Conservation (phyloP, 129 eudicot species). For the Artemisia argyi region DNA sequence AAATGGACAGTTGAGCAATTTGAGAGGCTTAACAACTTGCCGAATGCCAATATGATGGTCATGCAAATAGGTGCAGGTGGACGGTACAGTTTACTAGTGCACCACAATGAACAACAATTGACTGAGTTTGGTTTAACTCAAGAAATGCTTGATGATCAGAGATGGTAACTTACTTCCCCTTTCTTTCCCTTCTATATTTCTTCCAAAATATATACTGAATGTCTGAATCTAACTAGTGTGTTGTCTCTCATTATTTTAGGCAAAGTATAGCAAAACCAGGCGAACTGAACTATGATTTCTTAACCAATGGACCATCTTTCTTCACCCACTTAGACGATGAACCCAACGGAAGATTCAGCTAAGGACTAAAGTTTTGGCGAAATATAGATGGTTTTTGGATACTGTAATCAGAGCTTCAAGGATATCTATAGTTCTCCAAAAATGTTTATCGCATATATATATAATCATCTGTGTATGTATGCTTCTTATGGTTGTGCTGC, state of each 20-base stretch:
- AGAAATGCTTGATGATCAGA: conserved; percentile 76
- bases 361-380: neutral
- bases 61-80: conserved; percentile 91
- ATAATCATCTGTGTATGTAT: neutral
- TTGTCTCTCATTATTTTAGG: conserved; percentile 36
- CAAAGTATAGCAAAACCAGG: conserved; percentile 77
- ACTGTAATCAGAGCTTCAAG: neutral
- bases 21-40: conserved; percentile 66
- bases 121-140: conserved; percentile 69
- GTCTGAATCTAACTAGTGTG: neutral
- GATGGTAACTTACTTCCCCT: conserved; percentile 46
- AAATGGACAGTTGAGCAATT: conserved; percentile 91
- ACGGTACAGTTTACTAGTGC: conserved; percentile 77
- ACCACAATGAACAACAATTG: conserved; percentile 63
- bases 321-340: conserved; percentile 71
- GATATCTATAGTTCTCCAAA: neutral
- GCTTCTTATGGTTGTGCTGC: no score
- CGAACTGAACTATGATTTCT: conserved; percentile 60
- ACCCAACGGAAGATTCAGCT: conserved; percentile 15
- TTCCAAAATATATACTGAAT: neutral
- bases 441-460: neutral
- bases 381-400: neutral
- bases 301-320: conserved; percentile 74
- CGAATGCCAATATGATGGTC: conserved; percentile 60
- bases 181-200: neutral